Conservation (phyloP, 2,329 filamentous ascomycete species). For the Colletotrichum orbiculare region DNA sequence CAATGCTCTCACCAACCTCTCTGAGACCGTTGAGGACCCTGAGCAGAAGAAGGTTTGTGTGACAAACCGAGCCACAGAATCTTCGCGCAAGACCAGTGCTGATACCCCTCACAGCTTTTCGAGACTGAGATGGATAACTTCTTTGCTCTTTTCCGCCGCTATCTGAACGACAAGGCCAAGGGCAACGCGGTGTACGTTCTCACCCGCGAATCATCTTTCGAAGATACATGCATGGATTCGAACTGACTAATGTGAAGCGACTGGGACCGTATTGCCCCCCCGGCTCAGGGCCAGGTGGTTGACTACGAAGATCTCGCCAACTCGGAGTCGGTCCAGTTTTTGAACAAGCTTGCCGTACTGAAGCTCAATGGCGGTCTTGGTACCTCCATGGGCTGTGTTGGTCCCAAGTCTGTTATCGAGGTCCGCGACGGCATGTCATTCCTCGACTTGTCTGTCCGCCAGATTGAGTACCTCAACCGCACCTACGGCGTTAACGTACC, state of each 20-base stretch:
- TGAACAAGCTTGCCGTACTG: slow-evolving; percentile 96
- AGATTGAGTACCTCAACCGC: slow-evolving; percentile 99
- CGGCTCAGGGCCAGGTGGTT: slow-evolving; percentile 92
- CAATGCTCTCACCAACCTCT: slow-evolving; percentile 92
- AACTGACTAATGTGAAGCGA: slow-evolving; percentile 66
- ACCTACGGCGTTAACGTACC: slow-evolving; percentile 98
- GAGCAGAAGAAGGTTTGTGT: slow-evolving; percentile 81
- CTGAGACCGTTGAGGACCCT: slow-evolving; percentile 88
- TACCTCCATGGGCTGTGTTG: slow-evolving; percentile 99
- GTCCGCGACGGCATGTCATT: slow-evolving; percentile 99
- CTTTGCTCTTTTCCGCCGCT: slow-evolving; percentile 97
- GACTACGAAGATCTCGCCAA: slow-evolving; percentile 92
- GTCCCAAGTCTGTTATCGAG: slow-evolving; percentile 99
- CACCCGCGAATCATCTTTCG: slow-evolving; percentile 11
- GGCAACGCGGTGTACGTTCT: slow-evolving; percentile 81
- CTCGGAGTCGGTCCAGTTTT: slow-evolving; percentile 90
- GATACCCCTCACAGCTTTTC: slow-evolving; percentile 72
- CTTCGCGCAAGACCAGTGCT: slow-evolving; percentile 18
- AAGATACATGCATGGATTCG: neutral
- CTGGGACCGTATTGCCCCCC: slow-evolving; percentile 96
- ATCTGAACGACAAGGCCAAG: slow-evolving; percentile 99
- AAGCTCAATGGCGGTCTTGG: slow-evolving; percentile 99
- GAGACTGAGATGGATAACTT: slow-evolving; percentile 99
- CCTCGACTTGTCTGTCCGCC: slow-evolving; percentile 96
- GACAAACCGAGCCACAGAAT: neutral